Conservation (phyloP, 441 rosid genomes). For the Gossypium armourianum region DNA sequence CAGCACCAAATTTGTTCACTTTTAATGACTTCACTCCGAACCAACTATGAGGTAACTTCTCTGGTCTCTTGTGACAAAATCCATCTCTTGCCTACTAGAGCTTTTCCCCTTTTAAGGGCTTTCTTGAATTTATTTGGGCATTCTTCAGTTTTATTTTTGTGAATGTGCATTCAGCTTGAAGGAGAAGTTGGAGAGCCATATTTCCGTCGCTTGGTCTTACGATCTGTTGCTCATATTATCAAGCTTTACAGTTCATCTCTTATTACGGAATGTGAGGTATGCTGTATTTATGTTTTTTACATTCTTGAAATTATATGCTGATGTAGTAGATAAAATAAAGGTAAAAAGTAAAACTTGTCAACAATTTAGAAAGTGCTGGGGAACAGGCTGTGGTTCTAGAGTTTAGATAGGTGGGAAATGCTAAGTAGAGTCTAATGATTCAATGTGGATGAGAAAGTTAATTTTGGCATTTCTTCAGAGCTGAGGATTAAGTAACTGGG, state of each 20-base stretch:
- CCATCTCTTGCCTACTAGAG: not conserved
- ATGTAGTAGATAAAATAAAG: not conserved
- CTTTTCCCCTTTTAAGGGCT: not conserved
- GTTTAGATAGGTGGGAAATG: not conserved
- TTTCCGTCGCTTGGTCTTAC: constrained; percentile 87
- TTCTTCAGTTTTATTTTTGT: constrained; percentile 12
- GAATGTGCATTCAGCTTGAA: constrained; percentile 51
- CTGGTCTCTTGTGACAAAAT: not conserved
- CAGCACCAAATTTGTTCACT: constrained; percentile 92
- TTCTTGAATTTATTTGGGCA: not conserved
- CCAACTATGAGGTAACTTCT: constrained; percentile 71
- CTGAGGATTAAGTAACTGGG: not conserved
- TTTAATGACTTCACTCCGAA: constrained; percentile 91
- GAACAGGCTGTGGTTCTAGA: not conserved
- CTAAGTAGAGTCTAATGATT: not conserved
- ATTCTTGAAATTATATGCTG: not conserved
- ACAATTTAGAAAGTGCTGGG: not conserved
- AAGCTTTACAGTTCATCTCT: constrained; percentile 85
- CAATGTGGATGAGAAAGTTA: not conserved
- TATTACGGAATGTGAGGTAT: constrained; percentile 88
- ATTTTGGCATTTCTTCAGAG: not conserved
- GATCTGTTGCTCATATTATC: constrained; percentile 91
- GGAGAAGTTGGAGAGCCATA: constrained; percentile 97
- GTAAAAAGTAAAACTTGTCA: not conserved
- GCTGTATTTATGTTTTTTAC: constrained; percentile 7